phyloP scores from a whole-genome alignment of 208 protist species.

The Trypanosoma avium region DNA sequence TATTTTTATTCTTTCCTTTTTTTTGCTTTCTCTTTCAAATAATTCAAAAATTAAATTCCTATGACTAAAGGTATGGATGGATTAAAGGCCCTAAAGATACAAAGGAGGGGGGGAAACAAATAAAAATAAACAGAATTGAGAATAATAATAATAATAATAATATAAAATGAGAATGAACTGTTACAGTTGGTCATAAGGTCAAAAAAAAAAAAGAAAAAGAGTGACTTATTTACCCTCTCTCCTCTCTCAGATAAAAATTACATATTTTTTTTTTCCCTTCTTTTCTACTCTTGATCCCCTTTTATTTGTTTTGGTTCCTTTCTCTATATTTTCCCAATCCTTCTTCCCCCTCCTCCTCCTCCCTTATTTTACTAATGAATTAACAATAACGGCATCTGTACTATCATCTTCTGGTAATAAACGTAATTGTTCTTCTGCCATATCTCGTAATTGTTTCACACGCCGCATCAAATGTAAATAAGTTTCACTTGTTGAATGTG shows the following conservation, averaged over 20 bases:
- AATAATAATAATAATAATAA: no score
- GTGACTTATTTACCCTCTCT: background rate
- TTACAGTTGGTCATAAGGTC: no score
- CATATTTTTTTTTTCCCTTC: background rate
- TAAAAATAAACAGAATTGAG: no score
- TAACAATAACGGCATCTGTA: background rate
- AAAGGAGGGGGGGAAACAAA: no score
- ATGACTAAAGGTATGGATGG: no score
- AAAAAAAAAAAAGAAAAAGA: slow-evolving; percentile 4
- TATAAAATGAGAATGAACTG: no score
- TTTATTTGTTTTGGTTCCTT: background rate
- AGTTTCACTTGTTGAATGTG: slow-evolving; percentile 66
- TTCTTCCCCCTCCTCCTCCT: background rate
- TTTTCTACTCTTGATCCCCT: slow-evolving; percentile 2
- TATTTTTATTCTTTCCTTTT: no score
- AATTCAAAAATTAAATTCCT: no score
- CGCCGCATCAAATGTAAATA: slow-evolving; percentile 67
- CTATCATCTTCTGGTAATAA: background rate
- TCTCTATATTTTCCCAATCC: no score
- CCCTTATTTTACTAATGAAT: background rate
- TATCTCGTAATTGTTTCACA: slow-evolving; percentile 31
- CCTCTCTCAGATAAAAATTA: no score
- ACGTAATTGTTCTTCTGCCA: slow-evolving; percentile 16
- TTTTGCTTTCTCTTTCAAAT: no score
- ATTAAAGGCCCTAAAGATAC: no score